Conservation (phyloP, 2,329 filamentous ascomycete genomes). For the Aspergillus neotritici region DNA sequence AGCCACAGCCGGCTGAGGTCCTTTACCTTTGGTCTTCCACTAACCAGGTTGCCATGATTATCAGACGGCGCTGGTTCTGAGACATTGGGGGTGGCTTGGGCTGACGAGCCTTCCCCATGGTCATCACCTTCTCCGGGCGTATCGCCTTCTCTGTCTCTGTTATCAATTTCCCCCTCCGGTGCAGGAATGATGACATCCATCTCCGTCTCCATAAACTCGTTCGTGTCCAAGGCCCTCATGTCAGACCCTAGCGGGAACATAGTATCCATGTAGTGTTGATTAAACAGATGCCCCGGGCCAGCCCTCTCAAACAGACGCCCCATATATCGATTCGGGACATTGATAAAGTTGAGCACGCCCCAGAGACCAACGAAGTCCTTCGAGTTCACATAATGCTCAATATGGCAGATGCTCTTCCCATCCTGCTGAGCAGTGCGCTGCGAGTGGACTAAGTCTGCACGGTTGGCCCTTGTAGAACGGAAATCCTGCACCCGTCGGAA, state of each 20-base stretch:
- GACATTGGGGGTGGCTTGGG: neutral
- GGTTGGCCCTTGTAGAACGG: too few relatives aligned
- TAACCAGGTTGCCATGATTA: neutral
- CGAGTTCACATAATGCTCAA: conserved; percentile 75
- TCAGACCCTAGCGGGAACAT: conserved; percentile 37
- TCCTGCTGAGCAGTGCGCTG: conserved; percentile 14
- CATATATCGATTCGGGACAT: conserved; percentile 44
- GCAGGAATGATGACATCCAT: conserved; percentile 12
- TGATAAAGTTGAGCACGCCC: conserved; percentile 65
- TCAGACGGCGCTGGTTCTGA: neutral
- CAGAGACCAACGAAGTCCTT: conserved; percentile 69
- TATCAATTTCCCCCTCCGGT: neutral
- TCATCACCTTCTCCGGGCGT: conserved; percentile 4
- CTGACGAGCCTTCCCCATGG: neutral
- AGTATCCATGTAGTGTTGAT: conserved; percentile 41
- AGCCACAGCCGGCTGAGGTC: conserved; percentile 37
- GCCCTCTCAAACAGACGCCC: conserved; percentile 45
- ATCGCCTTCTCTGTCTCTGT: neutral
- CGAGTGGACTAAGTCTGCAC: conserved; percentile 42
- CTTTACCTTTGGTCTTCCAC: conserved; percentile 21
- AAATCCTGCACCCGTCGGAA: too few relatives aligned
- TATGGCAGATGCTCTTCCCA: conserved; percentile 54
- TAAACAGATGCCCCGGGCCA: conserved; percentile 39
- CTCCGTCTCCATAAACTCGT: conserved; percentile 33
- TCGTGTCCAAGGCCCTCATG: conserved; percentile 22